Percentiles rank a stretch among this genome's conserved stretches.
Evolutionary conservation across 768 basidiomycete genomes (phyloP).

Genomic region (Podaxis pistillaris): DNA sequence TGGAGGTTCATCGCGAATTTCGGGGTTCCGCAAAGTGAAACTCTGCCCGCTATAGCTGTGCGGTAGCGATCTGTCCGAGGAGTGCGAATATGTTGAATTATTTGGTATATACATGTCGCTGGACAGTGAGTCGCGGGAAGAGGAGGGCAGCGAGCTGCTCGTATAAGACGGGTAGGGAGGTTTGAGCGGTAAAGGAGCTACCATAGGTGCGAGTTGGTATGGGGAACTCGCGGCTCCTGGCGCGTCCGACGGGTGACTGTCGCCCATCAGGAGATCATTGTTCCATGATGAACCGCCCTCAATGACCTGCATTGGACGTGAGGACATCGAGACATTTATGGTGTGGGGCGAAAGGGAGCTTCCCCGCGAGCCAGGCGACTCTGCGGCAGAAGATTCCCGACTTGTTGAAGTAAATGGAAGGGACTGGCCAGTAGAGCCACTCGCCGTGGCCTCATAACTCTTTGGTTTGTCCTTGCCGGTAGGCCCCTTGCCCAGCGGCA

Average conservation of each 20-base stretch:
- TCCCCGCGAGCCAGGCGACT: conserved; percentile 49
- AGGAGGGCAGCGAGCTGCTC: conserved; percentile 33
- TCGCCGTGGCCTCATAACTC: conserved; percentile 29
- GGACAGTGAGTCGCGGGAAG: conserved; percentile 42
- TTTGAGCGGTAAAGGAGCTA: conserved; percentile 47
- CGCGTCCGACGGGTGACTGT: conserved; percentile 36
- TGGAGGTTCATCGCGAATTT: conserved; percentile 23
- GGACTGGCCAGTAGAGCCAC: conserved; percentile 19
- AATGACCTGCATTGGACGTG: conserved; percentile 45
- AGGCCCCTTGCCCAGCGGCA: conserved; percentile 77
- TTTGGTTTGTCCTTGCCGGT: conserved; percentile 85
- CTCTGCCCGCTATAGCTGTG: conserved; percentile 45
- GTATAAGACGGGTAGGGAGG: conserved; percentile 44
- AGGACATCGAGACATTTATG: conserved; percentile 46
- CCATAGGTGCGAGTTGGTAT: conserved; percentile 45
- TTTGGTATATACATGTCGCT: conserved; percentile 38
- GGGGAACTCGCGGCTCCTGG: conserved; percentile 38
- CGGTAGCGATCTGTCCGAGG: conserved; percentile 48
- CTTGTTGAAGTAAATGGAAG: conserved; percentile 33
- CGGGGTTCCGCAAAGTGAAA: conserved; percentile 37
- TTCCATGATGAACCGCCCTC: conserved; percentile 51
- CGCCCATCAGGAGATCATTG: conserved; percentile 51
- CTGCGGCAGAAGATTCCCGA: conserved; percentile 42
- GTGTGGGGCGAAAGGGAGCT: conserved; percentile 66
- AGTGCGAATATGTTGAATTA: conserved; percentile 44